These are phyloP conservation scores for Soucietia sequanensis DNA, from an alignment of 805 yeast genomes.

Conservation along the genomic window DNA sequence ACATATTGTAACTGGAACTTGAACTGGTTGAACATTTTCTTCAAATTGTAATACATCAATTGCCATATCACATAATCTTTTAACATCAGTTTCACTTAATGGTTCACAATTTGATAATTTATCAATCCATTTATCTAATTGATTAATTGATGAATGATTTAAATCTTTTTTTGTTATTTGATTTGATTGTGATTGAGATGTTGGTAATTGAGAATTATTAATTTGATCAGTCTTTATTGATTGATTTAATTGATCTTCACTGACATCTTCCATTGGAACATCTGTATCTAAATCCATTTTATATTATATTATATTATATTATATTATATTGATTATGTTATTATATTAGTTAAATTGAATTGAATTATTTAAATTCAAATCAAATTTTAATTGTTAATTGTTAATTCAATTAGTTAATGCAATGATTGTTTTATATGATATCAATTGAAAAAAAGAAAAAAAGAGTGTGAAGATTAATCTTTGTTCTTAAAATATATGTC, in stretches of 20 bases:
- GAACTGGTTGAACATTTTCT: slow-evolving; percentile 93
- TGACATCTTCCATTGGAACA: slow-evolving; percentile 82
- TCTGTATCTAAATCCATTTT: slow-evolving; percentile 78
- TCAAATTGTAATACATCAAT: slow-evolving; percentile 87
- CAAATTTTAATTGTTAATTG: too few species aligned
- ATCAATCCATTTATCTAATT: slow-evolving; percentile 86
- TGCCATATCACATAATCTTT: slow-evolving; percentile 82
- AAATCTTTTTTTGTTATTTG: slow-evolving; percentile 37
- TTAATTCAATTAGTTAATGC: too few species aligned
- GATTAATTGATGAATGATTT: slow-evolving; percentile 50
- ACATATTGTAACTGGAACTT: slow-evolving; percentile 94
- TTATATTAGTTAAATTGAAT: too few species aligned
- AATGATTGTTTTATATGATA: too few species aligned
- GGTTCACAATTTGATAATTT: slow-evolving; percentile 78
- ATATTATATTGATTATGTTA: too few species aligned
- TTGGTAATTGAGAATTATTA: slow-evolving; percentile 7
- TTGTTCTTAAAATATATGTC: too few species aligned
- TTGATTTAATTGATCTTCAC: slow-evolving; percentile 42
- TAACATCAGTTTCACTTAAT: slow-evolving; percentile 75
- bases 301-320: too few species aligned
- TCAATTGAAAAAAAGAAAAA: too few species aligned
- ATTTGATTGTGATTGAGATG: slow-evolving; percentile 25
- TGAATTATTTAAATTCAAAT: too few species aligned
- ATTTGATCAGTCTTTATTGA: slow-evolving; percentile 12
- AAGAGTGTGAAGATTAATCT: too few species aligned